Evolutionary conservation across 2,329 filamentous ascomycete genomes (phyloP).

Genomic region (Colletotrichum shisoi): DNA sequence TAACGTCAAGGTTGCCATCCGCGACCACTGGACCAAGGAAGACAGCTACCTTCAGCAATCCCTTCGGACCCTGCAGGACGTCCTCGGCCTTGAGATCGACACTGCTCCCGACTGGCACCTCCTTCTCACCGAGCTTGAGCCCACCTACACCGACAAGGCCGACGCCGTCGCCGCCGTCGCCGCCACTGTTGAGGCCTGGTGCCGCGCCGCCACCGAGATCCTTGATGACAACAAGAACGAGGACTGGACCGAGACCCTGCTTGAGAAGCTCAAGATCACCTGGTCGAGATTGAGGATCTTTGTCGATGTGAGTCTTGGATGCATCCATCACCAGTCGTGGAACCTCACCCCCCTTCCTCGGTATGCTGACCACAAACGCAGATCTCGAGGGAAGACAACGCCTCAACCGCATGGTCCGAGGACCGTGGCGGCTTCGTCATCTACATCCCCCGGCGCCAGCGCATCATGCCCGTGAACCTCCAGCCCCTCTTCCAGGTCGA

Average conservation of each 20-base stretch:
- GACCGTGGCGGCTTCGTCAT: conserved; percentile 52
- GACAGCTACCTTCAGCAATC: conserved; percentile 48
- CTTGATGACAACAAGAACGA: conserved; percentile 53
- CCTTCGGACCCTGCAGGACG: conserved; percentile 45
- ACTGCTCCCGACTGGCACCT: conserved; percentile 56
- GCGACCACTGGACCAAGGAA: conserved; percentile 53
- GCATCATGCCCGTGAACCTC: conserved; percentile 48
- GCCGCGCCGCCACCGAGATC: conserved; percentile 50
- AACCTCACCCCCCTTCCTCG: too few species aligned
- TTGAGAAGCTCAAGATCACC: conserved; percentile 47
- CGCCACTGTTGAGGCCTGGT: conserved; percentile 52
- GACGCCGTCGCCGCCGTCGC: conserved; percentile 51
- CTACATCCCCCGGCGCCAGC: conserved; percentile 47
- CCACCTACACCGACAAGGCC: conserved; percentile 52
- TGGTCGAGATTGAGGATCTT: conserved; percentile 46
- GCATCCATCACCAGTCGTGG: too few species aligned
- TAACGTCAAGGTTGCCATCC: conserved; percentile 53
- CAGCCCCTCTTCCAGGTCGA: conserved; percentile 48
- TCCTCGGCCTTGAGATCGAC: conserved; percentile 52
- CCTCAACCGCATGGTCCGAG: conserved; percentile 51
- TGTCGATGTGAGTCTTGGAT: conserved; percentile 48
- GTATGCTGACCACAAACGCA: not conserved
- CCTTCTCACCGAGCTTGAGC: conserved; percentile 50
- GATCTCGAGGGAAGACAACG: conserved; percentile 44
- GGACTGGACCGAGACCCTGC: conserved; percentile 53